Percentiles rank a stretch among this genome's conserved stretches.
phyloP scores from a whole-genome alignment of 192 early-diverging fungal species.

The Spizellomyces sp. region DNA sequence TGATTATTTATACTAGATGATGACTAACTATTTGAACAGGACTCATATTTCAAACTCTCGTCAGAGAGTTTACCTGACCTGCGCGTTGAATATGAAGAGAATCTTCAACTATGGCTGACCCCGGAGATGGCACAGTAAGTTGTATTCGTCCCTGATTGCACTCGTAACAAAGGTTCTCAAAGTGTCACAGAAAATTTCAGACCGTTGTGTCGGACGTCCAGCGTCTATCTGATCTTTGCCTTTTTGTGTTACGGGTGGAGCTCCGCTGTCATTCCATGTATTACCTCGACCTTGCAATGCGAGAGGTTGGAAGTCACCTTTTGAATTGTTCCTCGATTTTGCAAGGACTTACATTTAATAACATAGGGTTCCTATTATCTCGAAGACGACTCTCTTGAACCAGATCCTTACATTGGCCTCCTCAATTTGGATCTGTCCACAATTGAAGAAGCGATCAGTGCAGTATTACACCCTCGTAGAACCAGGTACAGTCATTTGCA shows the following conservation, averaged over 20 bases:
- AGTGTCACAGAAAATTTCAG: neutral
- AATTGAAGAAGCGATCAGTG: slow-evolving; percentile 71
- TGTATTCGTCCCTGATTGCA: neutral
- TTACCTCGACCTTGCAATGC: slow-evolving; percentile 85
- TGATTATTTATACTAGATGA: too few relatives aligned
- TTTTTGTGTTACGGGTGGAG: slow-evolving; percentile 84
- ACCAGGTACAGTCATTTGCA: slow-evolving; percentile 49
- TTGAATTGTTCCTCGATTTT: neutral
- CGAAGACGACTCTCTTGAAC: slow-evolving; percentile 77
- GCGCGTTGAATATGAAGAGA: slow-evolving; percentile 10
- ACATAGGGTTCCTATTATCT: slow-evolving; percentile 75
- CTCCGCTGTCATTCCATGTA: slow-evolving; percentile 82
- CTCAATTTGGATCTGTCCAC: slow-evolving; percentile 79
- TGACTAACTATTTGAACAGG: neutral
- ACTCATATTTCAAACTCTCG: slow-evolving; percentile 10
- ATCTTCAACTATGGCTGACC: slow-evolving; percentile 15
- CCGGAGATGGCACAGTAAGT: slow-evolving; percentile 20
- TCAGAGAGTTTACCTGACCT: slow-evolving; percentile 20
- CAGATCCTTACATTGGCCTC: slow-evolving; percentile 83
- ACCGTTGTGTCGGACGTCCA: slow-evolving; percentile 60
- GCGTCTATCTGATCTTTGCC: slow-evolving; percentile 73
- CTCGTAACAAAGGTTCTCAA: neutral
- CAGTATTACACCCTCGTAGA: slow-evolving; percentile 62
- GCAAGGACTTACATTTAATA: neutral
- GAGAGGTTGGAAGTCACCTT: slow-evolving; percentile 61